phyloP scores from a whole-genome alignment of 768 basidiomycete species.

The Naematelia aurantialba region DNA sequence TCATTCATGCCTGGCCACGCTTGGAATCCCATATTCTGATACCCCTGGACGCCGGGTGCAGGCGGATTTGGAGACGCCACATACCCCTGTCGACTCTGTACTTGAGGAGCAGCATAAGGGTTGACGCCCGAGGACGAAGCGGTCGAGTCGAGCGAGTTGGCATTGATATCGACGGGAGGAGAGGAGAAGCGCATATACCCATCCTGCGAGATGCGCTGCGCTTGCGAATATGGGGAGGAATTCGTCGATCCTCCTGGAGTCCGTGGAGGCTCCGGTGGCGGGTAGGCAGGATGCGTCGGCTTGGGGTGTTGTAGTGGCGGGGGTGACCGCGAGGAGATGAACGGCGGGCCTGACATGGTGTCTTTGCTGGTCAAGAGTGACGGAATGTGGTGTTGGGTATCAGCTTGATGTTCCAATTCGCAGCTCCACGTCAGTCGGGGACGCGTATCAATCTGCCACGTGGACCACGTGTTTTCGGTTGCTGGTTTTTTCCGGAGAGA shows the following conservation, averaged over 20 bases:
- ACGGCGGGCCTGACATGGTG: slow-evolving; percentile 34
- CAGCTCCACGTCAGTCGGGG: slow-evolving; percentile 4
- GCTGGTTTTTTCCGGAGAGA: neutral
- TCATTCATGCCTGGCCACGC: slow-evolving; percentile 71
- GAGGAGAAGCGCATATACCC: slow-evolving; percentile 44
- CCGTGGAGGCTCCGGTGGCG: slow-evolving; percentile 47
- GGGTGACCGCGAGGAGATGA: slow-evolving; percentile 46
- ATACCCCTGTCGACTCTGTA: slow-evolving; percentile 20
- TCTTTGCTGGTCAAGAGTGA: neutral
- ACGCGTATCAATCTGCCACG: neutral
- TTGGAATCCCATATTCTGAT: slow-evolving; percentile 22
- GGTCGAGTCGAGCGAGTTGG: slow-evolving; percentile 8
- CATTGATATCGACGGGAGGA: slow-evolving; percentile 30
- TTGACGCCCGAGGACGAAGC: slow-evolving; percentile 20
- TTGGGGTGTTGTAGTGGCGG: slow-evolving; percentile 50
- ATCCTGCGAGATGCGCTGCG: slow-evolving; percentile 45
- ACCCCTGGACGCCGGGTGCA: neutral
- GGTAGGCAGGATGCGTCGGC: slow-evolving; percentile 49
- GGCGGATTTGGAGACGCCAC: slow-evolving; percentile 1
- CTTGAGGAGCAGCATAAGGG: slow-evolving; percentile 16
- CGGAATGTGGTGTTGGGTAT: neutral
- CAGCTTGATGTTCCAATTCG: neutral
- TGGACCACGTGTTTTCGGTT: slow-evolving; percentile 2
- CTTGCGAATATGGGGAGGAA: slow-evolving; percentile 46
- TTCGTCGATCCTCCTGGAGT: slow-evolving; percentile 40